Percentiles rank a stretch among this genome's conserved stretches.
These are phyloP conservation scores for Emericellopsis cladophorae DNA, from an alignment of 2,329 filamentous ascomycete species.

Conservation along the genomic window DNA sequence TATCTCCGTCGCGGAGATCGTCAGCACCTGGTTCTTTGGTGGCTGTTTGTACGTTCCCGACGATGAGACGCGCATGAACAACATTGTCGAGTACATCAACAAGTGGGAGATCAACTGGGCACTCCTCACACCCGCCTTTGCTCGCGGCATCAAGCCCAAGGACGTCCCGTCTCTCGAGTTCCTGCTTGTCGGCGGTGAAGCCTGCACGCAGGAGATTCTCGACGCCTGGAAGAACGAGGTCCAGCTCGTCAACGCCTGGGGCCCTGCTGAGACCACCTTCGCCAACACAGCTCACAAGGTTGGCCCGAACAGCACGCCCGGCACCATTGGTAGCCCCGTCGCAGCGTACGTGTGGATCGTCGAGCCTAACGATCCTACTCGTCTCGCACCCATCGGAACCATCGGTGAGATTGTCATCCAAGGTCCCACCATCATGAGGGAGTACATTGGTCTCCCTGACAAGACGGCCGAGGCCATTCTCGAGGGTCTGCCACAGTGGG, in stretches of 20 bases:
- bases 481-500: not conserved
- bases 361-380: not conserved
- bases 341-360: not conserved
- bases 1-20: constrained; percentile 2
- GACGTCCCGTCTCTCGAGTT: constrained; percentile 1
- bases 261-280: not conserved
- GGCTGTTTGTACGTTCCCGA: constrained; percentile 9
- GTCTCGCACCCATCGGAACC: constrained; percentile 1
- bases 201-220: constrained; percentile 1
- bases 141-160: not conserved
- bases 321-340: not conserved
- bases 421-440: constrained; percentile 10
- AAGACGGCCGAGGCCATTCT: constrained; percentile 8
- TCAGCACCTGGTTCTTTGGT: not conserved
- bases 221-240: not conserved
- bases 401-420: constrained; percentile 15
- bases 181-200: constrained; percentile 6
- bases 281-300: not conserved
- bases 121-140: constrained; percentile 2
- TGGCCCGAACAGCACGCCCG: not conserved
- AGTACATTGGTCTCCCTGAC: constrained; percentile 9
- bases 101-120: not conserved
- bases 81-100: not conserved
- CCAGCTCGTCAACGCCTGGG: constrained; percentile 1
- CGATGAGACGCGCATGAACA: constrained; percentile 10